Evolutionary conservation across 306 rosid genomes (phyloP).

Genomic region (Acacia acuminata): DNA sequence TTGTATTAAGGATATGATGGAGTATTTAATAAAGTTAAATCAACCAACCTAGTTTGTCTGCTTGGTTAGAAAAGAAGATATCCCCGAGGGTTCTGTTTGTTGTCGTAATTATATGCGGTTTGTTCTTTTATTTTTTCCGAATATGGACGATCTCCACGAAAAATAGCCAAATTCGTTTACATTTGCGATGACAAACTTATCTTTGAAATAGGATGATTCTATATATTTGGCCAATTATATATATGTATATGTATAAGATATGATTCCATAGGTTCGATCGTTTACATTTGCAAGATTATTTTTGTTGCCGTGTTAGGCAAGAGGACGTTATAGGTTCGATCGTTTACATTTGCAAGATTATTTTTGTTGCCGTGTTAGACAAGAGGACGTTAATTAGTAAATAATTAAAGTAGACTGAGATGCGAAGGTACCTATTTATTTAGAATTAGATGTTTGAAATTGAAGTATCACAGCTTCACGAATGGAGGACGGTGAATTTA

Average conservation of each 20-base stretch:
- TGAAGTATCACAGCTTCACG: not conserved
- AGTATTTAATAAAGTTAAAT: not conserved
- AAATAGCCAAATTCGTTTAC: not conserved
- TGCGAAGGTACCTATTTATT: not conserved
- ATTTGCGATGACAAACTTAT: slow-evolving; percentile 15
- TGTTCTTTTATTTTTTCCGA: not conserved
- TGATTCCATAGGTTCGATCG: not conserved
- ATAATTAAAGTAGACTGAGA: not conserved
- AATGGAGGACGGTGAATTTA: not conserved
- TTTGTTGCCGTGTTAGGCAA: not conserved
- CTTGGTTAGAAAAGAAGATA: not conserved
- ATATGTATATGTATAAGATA: not conserved
- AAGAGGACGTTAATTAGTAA: not conserved
- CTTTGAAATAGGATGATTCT: not conserved
- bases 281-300: not conserved
- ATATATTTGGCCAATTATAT: not conserved
- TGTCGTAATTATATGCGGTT: not conserved
- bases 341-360: not conserved
- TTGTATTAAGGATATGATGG: no score
- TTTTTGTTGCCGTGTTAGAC: not conserved
- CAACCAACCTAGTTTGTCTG: not conserved
- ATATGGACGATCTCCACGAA: not conserved
- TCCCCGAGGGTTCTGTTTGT: not conserved
- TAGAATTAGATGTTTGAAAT: not conserved
- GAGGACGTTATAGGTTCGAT: not conserved